phyloP scores from a whole-genome alignment of 495 filamentous ascomycete genomes.

The Cairneyella variabilis region DNA sequence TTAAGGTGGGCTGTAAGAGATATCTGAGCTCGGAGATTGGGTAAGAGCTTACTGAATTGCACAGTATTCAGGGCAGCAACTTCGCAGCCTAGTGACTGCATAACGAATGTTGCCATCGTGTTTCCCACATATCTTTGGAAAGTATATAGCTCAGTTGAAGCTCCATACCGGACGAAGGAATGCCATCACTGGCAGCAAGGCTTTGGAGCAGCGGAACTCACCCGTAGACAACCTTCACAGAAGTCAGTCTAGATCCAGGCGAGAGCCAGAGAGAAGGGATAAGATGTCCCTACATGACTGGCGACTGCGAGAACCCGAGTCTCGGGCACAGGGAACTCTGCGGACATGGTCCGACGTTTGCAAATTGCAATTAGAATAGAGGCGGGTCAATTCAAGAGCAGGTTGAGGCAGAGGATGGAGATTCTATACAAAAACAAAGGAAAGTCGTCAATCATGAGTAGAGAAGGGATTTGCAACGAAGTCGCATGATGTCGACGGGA shows the following conservation, averaged over 20 bases:
- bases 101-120: conserved; percentile 86
- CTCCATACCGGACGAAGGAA: too few relatives aligned
- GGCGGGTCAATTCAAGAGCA: not conserved
- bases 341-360: not conserved
- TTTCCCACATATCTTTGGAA: conserved; percentile 85
- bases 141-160: too few relatives aligned
- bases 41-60: conserved; percentile 67
- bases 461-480: too few relatives aligned
- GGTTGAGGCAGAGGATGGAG: too few relatives aligned
- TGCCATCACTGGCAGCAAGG: too few relatives aligned
- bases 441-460: conserved; percentile 6
- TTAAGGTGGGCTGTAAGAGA: not conserved
- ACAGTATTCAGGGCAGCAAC: conserved; percentile 93
- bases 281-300: conserved; percentile 80
- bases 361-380: not conserved
- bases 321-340: conserved; percentile 61
- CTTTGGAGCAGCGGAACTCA: conserved; percentile 42
- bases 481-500: too few relatives aligned
- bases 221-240: conserved; percentile 71
- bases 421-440: too few relatives aligned
- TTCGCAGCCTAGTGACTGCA: conserved; percentile 91
- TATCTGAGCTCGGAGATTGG: not conserved
- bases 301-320: conserved; percentile 88
- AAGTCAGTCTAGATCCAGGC: conserved; percentile 18
- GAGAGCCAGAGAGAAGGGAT: conserved; percentile 4